phyloP scores from a whole-genome alignment of 2,329 filamentous ascomycete genomes.

The Arthrobotrys sphaeroides region DNA sequence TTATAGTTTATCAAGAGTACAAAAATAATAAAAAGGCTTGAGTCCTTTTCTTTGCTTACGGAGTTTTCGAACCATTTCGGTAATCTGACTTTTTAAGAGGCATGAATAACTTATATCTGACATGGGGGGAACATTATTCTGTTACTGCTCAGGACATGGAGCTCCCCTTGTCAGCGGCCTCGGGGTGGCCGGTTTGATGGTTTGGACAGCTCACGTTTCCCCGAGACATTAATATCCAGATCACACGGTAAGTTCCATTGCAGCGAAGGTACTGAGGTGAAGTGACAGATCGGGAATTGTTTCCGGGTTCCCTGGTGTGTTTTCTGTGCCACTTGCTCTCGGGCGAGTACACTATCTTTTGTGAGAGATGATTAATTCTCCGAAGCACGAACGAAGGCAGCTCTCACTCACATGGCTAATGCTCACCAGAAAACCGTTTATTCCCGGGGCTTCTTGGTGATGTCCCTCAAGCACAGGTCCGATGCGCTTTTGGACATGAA shows the following conservation, averaged over 20 bases:
- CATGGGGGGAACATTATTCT: background rate
- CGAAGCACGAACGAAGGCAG: constrained; percentile 3
- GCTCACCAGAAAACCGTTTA: background rate
- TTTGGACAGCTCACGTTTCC: constrained; percentile 14
- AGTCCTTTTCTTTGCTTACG: background rate
- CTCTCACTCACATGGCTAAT: background rate
- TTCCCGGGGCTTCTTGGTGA: background rate
- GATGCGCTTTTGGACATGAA: background rate
- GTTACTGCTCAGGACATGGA: background rate
- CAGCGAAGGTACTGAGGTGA: background rate
- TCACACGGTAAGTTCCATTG: constrained; percentile 24
- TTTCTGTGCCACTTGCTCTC: background rate
- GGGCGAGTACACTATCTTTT: background rate
- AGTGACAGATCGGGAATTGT: constrained; percentile 2
- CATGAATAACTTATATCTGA: background rate
- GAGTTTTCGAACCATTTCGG: background rate
- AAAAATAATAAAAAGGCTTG: background rate
- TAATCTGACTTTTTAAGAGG: constrained; percentile 14
- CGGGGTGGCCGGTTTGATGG: background rate
- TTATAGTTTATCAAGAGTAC: too few species aligned
- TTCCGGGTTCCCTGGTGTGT: constrained; percentile 16
- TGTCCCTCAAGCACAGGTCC: background rate
- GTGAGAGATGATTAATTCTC: constrained; percentile 45
- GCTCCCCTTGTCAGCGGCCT: background rate
- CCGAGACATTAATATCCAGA: constrained; percentile 26